These are phyloP conservation scores for Aotearoamyces nothofagi DNA, from an alignment of 2,329 filamentous ascomycete species.

Conservation along the genomic window DNA sequence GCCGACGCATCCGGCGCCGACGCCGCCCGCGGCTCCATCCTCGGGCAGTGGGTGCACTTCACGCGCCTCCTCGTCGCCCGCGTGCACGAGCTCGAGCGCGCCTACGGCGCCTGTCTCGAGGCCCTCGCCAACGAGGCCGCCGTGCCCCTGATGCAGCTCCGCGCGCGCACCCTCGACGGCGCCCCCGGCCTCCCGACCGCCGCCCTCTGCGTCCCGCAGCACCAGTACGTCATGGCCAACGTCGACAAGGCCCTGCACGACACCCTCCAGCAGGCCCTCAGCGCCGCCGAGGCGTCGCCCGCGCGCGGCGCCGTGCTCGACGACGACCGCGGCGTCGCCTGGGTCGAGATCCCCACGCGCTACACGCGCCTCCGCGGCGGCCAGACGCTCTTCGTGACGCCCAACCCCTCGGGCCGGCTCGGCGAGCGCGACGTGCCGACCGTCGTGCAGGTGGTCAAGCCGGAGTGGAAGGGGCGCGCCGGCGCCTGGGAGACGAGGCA, in stretches of 20 bases:
- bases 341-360: slow-evolving; percentile 32
- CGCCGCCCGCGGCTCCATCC: slow-evolving; percentile 27
- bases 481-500: neutral
- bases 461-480: neutral
- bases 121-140: slow-evolving; percentile 32
- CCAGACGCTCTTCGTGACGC: slow-evolving; percentile 35
- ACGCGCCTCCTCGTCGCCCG: slow-evolving; percentile 36
- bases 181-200: slow-evolving; percentile 31
- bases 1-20: slow-evolving; percentile 21
- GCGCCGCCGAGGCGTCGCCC: slow-evolving; percentile 24
- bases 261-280: slow-evolving; percentile 23
- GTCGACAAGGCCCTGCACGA: slow-evolving; percentile 20
- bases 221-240: slow-evolving; percentile 40
- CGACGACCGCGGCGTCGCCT: slow-evolving; percentile 28
- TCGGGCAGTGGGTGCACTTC: slow-evolving; percentile 41
- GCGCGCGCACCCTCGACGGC: slow-evolving; percentile 36
- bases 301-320: slow-evolving; percentile 15
- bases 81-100: slow-evolving; percentile 40
- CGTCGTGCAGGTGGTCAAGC: slow-evolving; percentile 23
- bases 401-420: slow-evolving; percentile 31
- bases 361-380: slow-evolving; percentile 34
- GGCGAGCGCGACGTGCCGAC: slow-evolving; percentile 26
- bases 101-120: slow-evolving; percentile 34
- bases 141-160: slow-evolving; percentile 31
- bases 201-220: slow-evolving; percentile 37